Evolutionary conservation across 2,329 filamentous ascomycete species (phyloP), one percentile per base, ranked within the genome.

Genomic region (Sphaerulina populicola): DNA sequence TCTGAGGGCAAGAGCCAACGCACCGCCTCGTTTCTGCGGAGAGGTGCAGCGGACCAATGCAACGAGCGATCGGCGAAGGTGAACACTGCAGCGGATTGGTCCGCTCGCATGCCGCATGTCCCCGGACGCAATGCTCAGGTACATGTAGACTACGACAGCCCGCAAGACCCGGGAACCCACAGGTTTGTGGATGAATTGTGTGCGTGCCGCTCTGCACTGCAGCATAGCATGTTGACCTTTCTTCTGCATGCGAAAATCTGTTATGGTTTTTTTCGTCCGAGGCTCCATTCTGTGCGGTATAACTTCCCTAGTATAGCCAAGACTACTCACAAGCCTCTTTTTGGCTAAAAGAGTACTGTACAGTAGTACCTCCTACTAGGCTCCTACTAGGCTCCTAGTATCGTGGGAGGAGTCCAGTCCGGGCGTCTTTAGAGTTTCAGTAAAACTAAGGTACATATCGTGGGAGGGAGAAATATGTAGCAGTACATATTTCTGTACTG

Each of bases 21-120:
- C 52, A 54, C 47, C 23, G 52, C 52, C 52, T 54, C 47, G 52
- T 54, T 48, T 51, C 52, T 50, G 51, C 51, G 41, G 52, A 39
- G 47, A 27, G 37, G 29, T 45, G 44, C 48, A 44, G 51, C 51
- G 51, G 33, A 48, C 47, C 52, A 54, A 48, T 48, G 52, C 52
- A 51, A 43, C 35, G 52, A 54, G 23, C 23, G 23, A 27, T 54
- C 52, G 52, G 44, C 52, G 36, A 27, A 27, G 23, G 4, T 27
- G 23, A 27, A 27, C 23, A 35, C 33, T 18, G 38, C 15, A 21
- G 44, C 18, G 44, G 44, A 46, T 30, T 47, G 47, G 39, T 35
- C 43, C 47, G 29, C 36, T 43, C 23, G 23, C 23, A 6, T 27
- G 23, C 23, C 18, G 18, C 18, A 18, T 18, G 18, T 33, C 31